Base-by-base conservation (phyloP, 23 red algal genomes). In the Gracilaria gracilis region DNA sequence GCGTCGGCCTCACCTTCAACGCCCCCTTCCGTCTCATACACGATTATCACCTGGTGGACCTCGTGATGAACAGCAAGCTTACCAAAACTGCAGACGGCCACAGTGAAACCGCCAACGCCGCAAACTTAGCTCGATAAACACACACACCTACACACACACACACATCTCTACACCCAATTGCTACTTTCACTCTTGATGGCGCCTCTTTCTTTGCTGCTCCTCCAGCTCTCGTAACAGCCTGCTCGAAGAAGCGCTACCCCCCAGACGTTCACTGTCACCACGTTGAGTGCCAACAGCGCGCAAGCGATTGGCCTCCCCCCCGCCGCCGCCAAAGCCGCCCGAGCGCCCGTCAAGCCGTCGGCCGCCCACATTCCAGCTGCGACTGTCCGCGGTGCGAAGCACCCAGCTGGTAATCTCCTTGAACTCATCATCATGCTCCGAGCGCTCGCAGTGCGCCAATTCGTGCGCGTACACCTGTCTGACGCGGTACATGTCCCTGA, bases 391-490 rank as follows among this genome's bases (percentile, higher is more conserved):
- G 64, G 95, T 93, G 20, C 72, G 46, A 14, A 78, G 44, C 37
- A 98, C 61, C 74, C 80, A 67, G 17, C 85, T 58, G 93, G 95
- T 98, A 31, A 98, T 50, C 50, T 70, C 86, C 71, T 98, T 95
- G 89, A 98, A 98, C 72, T 21, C 36, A 20, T 79, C 39, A 48
- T 95, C 70, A 59, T 98, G 96, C 1, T 98, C 75, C 16, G 9
- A 16, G n/a, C 40, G 61, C 28, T 79, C 94, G 66, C 93, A 94
- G 79, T 98, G 96, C 19, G 93, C 75, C 27, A 98, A 62, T 31
- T 98, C 96, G 79, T 98, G 96, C 35, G 83, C 88, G 23, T 95
- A 87, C 9, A 98, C 96, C 70, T 98, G 69, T 20, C 88, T 69
- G 8, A 98, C 53, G 37, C 64, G 86, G 44, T 78, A 84, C 69